Base-by-base conservation (phyloP, 148 eudicot species). In the Bassia scoparia region DNA sequence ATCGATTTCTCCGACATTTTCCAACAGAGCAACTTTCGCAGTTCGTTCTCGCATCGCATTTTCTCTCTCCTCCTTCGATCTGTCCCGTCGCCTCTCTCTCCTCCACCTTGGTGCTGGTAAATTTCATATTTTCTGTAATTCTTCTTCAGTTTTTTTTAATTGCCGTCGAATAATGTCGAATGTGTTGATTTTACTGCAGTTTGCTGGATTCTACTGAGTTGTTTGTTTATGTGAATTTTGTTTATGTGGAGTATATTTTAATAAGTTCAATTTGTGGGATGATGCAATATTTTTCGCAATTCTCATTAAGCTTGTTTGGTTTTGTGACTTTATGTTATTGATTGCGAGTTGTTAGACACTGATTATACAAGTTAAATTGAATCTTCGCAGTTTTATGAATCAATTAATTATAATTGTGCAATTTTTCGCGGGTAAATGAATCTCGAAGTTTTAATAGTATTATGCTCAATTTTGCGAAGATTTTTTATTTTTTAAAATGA, bases 41-140 rank as follows among this genome's bases (percentile, higher is more conserved):
- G 26, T 62, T 14, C 71, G 26, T 18, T 64, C 66, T 52, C 68
- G 72, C n/a, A 54, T 34, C 21, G 15, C 68, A 61, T 43, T 68
- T 70, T 67, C 71, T 66, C 74, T 78, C 70, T 70, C 86, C 67
- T 74, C 72, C 34, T 58, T 76, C 60, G 34, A 74, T 67, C 77
- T 85, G 65, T 79, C 90, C 54, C 85, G 88, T 21, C 86, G 91
- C 62, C 77, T 86, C 63, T 81, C 87, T 49, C 89, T 88, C 71
- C 60, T 86, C 69, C 80, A 78, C 21, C 82, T 86, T 50, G 79
- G 83, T 67, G 72, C 83, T 46, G 87, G 89, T 87, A 74, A 41
- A 69, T 26, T 30, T 7, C 10, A 64, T 16, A 18, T 2, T 60
- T 33, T 37, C 8, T 46, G 16, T 48, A 34, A 4, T 18, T 46